Conservation (phyloP, 1,284 basidiomycete genomes). For the Porogramme epimiltina region DNA sequence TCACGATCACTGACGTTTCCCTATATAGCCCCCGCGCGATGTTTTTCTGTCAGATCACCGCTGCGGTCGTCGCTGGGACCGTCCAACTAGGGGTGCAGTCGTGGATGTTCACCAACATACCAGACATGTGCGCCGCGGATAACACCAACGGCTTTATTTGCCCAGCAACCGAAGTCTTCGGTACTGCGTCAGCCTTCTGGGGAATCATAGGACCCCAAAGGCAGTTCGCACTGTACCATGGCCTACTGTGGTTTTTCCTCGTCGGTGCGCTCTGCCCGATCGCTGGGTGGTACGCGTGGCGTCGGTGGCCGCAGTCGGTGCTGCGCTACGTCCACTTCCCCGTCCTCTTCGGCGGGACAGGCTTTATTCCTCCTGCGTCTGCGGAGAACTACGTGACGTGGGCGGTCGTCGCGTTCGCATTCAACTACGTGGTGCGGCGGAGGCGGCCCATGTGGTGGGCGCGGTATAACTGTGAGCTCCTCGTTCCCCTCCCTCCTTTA, state of each 20-base stretch:
- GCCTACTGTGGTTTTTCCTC: conserved; percentile 49
- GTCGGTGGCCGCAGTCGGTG: conserved; percentile 46
- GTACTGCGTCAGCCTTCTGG: conserved; percentile 35
- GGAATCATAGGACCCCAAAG: conserved; percentile 43
- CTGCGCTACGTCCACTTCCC: conserved; percentile 81
- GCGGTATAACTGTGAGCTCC: conserved; percentile 50
- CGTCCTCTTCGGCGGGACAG: conserved; percentile 36
- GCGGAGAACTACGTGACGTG: conserved; percentile 47
- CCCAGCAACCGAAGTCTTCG: conserved; percentile 42
- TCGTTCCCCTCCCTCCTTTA: conserved; percentile 2
- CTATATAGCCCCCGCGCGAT: conserved; percentile 44
- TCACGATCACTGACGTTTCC: background rate
- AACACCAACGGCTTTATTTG: conserved; percentile 55
- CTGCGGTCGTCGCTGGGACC: conserved; percentile 63
- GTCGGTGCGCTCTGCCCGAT: conserved; percentile 44
- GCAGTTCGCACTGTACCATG: conserved; percentile 44
- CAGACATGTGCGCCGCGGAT: conserved; percentile 46
- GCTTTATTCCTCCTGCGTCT: conserved; percentile 41
- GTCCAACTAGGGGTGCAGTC: conserved; percentile 68
- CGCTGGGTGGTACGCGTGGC: conserved; percentile 36
- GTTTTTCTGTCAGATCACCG: conserved; percentile 63
- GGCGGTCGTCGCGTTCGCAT: conserved; percentile 41
- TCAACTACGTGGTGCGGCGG: conserved; percentile 47
- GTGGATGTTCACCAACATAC: conserved; percentile 66
- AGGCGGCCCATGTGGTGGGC: conserved; percentile 47